Percentiles rank a stretch among this genome's conserved stretches.
Conservation (phyloP, 2,329 filamentous ascomycete species). For the Grosmannia clavigera region DNA sequence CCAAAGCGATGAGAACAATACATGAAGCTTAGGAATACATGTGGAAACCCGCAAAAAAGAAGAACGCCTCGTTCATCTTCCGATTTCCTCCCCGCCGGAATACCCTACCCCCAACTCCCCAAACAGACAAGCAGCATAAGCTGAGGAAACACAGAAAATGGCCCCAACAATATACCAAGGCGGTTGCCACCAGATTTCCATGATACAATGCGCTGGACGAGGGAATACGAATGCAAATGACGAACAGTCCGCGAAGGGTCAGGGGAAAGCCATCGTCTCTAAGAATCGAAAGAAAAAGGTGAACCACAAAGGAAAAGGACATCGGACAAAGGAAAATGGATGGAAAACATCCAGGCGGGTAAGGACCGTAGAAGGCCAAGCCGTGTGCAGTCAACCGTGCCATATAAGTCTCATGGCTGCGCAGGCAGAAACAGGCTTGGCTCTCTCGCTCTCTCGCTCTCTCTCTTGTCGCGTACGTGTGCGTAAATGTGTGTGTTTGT, state of each 20-base stretch:
- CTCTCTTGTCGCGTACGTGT: neutral
- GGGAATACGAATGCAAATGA: neutral
- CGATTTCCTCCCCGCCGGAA: neutral
- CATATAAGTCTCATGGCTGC: neutral
- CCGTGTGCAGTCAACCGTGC: neutral
- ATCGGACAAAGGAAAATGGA: neutral
- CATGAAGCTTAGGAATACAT: neutral
- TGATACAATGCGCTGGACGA: neutral
- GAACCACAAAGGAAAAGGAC: neutral
- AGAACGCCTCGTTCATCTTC: constrained; percentile 1
- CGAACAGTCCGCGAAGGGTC: neutral
- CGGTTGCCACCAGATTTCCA: neutral
- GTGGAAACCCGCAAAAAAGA: neutral
- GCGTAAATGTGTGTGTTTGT: no score
- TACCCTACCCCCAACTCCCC: neutral
- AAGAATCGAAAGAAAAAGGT: neutral
- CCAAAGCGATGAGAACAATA: neutral
- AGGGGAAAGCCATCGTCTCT: neutral
- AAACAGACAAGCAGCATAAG: neutral
- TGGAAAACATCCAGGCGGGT: neutral
- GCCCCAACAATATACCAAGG: neutral
- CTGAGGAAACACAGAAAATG: neutral
- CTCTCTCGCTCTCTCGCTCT: neutral
- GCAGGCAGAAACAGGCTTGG: neutral
- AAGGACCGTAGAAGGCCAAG: neutral